phyloP scores from a whole-genome alignment of 2,329 filamentous ascomycete genomes.

The Colletotrichum magnum region DNA sequence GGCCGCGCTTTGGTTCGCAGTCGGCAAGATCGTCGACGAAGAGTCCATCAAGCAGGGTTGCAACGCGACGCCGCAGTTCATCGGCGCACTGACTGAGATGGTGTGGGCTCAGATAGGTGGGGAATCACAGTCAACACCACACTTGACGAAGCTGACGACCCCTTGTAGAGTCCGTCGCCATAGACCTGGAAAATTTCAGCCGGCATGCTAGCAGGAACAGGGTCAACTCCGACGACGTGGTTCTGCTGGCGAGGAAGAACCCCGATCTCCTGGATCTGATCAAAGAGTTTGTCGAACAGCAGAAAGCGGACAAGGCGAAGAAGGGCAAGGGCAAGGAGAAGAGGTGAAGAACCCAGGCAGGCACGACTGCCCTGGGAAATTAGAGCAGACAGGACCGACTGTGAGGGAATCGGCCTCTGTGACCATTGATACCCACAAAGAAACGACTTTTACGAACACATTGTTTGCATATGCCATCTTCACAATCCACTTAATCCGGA shows the following conservation, averaged over 20 bases:
- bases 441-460: constrained; percentile 4
- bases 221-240: constrained; percentile 87
- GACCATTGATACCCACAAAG: constrained; percentile 26
- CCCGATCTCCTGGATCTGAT: constrained; percentile 86
- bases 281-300: constrained; percentile 74
- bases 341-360: background rate
- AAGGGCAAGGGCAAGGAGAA: constrained; percentile 36
- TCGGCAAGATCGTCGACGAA: constrained; percentile 91
- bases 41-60: constrained; percentile 80
- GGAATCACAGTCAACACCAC: constrained; percentile 25
- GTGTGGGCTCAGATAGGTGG: constrained; percentile 89
- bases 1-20: constrained; percentile 85
- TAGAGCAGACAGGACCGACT: background rate
- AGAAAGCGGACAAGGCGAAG: constrained; percentile 60
- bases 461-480: background rate
- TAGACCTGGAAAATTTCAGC: constrained; percentile 70
- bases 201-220: constrained; percentile 86
- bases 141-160: background rate
- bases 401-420: background rate
- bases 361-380: background rate
- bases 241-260: constrained; percentile 89
- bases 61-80: constrained; percentile 94
- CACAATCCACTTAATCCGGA: too few relatives aligned
- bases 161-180: constrained; percentile 66
- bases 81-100: constrained; percentile 87